Percentiles rank a stretch among this genome's conserved stretches.
phyloP scores from a whole-genome alignment of 331 rosid species.

The Malus hybrid region DNA sequence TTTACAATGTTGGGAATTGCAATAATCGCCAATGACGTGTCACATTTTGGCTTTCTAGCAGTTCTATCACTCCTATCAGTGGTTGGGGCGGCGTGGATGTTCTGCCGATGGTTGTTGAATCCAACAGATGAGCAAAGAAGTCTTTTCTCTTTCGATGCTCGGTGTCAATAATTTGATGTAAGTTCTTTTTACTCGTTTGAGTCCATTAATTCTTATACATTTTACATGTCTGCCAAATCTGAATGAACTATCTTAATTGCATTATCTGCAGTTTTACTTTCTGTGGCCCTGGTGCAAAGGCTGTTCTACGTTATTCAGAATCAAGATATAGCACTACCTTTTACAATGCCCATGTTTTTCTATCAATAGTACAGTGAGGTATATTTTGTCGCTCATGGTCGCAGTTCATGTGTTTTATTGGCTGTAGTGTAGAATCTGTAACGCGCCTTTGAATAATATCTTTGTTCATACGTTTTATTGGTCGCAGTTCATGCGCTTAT shows the following conservation, averaged over 20 bases:
- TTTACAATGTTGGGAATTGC: conserved; percentile 81
- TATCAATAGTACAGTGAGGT: conserved; percentile 4
- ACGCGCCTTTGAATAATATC: conserved; percentile 19
- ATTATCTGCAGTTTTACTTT: conserved; percentile 33
- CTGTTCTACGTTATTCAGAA: conserved; percentile 19
- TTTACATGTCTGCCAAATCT: background rate
- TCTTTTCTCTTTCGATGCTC: conserved; percentile 64
- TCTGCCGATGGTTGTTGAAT: conserved; percentile 81
- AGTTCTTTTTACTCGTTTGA: conserved; percentile 7
- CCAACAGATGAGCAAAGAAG: conserved; percentile 75
- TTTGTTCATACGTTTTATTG: background rate
- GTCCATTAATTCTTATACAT: background rate
- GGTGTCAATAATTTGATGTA: conserved; percentile 34
- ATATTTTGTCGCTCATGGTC: background rate
- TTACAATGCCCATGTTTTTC: conserved; percentile 5
- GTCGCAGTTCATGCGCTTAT: conserved; percentile 13
- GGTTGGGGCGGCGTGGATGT: conserved; percentile 76
- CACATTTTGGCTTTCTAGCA: conserved; percentile 69
- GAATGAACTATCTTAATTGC: background rate
- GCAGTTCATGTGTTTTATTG: background rate
- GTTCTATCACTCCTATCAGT: conserved; percentile 75
- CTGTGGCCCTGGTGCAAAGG: conserved; percentile 13
- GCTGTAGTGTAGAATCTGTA: conserved; percentile 8
- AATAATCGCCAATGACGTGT: conserved; percentile 71
- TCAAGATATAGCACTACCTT: background rate